Conservation (phyloP, 31 red algal genomes). For the Odonthalia washingtoniensis region DNA sequence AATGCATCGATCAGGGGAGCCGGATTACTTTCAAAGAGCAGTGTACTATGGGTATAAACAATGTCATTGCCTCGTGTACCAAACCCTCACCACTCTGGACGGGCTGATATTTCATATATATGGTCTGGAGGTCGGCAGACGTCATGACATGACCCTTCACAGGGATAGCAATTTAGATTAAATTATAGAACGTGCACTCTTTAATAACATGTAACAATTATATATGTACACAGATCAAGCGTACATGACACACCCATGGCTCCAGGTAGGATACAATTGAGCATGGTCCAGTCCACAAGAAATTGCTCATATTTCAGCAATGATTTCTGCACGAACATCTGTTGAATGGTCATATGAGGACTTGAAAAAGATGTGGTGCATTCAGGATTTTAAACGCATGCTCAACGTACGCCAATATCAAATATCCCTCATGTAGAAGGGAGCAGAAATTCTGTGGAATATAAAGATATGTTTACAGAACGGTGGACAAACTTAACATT, state of each 20-base stretch:
- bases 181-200: not conserved
- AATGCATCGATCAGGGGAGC: slow-evolving; percentile 4
- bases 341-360: slow-evolving; percentile 45
- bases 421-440: not conserved
- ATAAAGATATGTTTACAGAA: not conserved
- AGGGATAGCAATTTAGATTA: slow-evolving; percentile 12
- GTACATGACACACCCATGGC: slow-evolving; percentile 32
- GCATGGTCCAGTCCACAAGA: not conserved
- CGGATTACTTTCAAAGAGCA: not conserved
- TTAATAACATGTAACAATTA: slow-evolving; percentile 10
- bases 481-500: not conserved
- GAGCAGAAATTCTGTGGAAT: not conserved
- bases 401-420: not conserved
- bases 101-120: slow-evolving; percentile 51
- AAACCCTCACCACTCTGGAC: slow-evolving; percentile 34
- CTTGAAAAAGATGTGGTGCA: slow-evolving; percentile 6
- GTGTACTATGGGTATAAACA: slow-evolving; percentile 23
- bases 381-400: not conserved
- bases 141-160: slow-evolving; percentile 33
- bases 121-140: slow-evolving; percentile 1
- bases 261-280: slow-evolving; percentile 19
- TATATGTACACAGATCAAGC: slow-evolving; percentile 43
- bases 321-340: not conserved
- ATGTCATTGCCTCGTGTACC: slow-evolving; percentile 12
- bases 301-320: not conserved